phyloP scores from a whole-genome alignment of 306 rosid species.

The Nissolia schottii region DNA sequence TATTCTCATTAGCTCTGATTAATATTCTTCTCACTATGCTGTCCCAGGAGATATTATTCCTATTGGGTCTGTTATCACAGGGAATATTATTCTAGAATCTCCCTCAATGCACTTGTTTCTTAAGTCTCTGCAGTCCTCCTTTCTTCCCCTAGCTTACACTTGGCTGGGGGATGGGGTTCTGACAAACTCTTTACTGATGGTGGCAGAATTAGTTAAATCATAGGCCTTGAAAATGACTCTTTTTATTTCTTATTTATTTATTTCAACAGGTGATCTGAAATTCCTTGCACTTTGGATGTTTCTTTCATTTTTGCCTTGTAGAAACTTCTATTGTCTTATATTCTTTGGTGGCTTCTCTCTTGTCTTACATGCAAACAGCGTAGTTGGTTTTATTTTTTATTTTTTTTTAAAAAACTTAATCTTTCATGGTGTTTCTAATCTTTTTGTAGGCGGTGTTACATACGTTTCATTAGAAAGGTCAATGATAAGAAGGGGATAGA shows the following conservation, averaged over 20 bases:
- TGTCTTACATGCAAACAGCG: background rate
- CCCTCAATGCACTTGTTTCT: background rate
- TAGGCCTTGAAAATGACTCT: background rate
- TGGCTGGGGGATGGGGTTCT: constrained; percentile 8
- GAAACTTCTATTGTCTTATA: background rate
- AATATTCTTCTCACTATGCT: background rate
- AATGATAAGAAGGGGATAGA: constrained; percentile 85
- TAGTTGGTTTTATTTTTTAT: background rate
- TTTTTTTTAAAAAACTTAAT: background rate
- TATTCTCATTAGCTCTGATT: background rate
- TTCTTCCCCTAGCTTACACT: background rate
- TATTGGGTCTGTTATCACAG: background rate
- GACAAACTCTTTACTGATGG: background rate
- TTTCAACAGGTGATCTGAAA: background rate
- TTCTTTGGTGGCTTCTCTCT: background rate
- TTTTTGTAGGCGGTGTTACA: constrained; percentile 80
- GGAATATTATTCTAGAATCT: background rate
- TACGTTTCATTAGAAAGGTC: constrained; percentile 80
- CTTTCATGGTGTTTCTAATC: constrained; percentile 24
- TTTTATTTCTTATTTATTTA: no score
- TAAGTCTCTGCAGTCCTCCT: background rate
- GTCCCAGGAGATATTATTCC: background rate
- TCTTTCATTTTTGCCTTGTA: background rate
- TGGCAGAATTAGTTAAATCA: background rate
- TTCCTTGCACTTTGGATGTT: background rate